Base-by-base conservation (phyloP, 192 early-diverging fungal species). In the Spizellomyces punctatus region DNA sequence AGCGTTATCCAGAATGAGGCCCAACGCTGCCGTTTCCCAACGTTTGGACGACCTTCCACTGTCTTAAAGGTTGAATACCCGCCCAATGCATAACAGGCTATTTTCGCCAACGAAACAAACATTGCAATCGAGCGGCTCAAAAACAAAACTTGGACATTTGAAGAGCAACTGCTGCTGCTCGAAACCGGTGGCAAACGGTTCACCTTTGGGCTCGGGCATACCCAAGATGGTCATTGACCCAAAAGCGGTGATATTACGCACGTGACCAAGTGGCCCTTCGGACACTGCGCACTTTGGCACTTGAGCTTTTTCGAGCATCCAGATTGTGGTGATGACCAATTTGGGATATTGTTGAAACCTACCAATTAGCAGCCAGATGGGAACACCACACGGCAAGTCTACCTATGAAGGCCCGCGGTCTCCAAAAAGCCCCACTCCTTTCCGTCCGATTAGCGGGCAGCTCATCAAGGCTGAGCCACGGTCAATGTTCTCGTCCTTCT, bases 51-150 rank as follows among this genome's bases (percentile, higher is more conserved):
- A 22, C 17, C 49, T 63, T 52, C 46, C 14, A 64, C 48, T 17
- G 71, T 27, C 62, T 72, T 72, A 42, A 54, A 72, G 71, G 71
- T 72, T 12, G 71, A 63, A 48, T 72, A 72, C 43, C 61, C 71
- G 6, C 71, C 71, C 62, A 48, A 43, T 17, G 49, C 71, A 60
- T 72, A 72, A 50, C 71, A 72, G 49, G 50, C 47, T 22, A 64
- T 46, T 52, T 64, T 72, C 10, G 71, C 71, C 10, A 72, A 47
- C 45, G 69, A 48, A 22, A 63, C 27, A n/a, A 71, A 44, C 69
- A 71, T 71, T 9, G 41, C 54, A 56, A 36, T n/a, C 27, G 27
- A 36, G 3, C 27, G 27, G 50, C 14, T 19, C 50, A 54, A 54
- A n/a, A 12, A 54, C 1, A 0, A 54, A 19, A 12, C 12, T 54